phyloP scores from a whole-genome alignment of 2,329 filamentous ascomycete genomes.

The Claviceps spartinae region DNA sequence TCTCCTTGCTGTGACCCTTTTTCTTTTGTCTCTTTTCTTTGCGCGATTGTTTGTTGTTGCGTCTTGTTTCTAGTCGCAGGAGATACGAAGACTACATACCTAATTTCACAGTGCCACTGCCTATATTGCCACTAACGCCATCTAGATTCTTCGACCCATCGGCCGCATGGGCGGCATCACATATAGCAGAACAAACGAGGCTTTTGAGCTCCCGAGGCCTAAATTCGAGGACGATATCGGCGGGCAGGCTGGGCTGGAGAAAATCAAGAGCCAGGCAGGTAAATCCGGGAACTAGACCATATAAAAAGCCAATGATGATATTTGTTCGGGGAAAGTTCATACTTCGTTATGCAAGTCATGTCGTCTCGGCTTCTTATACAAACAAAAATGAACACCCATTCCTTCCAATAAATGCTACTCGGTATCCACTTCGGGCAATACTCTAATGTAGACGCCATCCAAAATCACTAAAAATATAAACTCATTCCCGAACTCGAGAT shows the following conservation, averaged over 20 bases:
- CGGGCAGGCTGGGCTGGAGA: constrained; percentile 40
- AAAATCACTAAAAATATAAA: constrained; percentile 28
- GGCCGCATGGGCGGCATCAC: constrained; percentile 74
- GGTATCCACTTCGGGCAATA: too few species aligned
- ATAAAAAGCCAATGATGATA: neutral
- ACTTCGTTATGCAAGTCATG: neutral
- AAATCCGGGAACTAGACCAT: too few species aligned
- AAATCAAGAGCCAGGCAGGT: constrained; percentile 12
- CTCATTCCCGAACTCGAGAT: constrained; percentile 54
- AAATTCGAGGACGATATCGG: constrained; percentile 40
- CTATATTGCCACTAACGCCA: neutral
- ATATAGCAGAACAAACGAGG: constrained; percentile 59
- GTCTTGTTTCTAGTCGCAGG: neutral
- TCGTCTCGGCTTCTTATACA: neutral
- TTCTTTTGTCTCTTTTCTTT: neutral
- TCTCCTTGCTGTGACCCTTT: too few species aligned
- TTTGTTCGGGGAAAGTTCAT: neutral
- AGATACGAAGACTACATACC: too few species aligned
- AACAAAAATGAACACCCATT: neutral
- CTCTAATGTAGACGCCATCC: neutral
- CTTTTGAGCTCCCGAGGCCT: constrained; percentile 55
- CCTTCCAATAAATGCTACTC: neutral
- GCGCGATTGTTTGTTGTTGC: neutral
- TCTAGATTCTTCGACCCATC: constrained; percentile 57
- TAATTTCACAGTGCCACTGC: too few species aligned